phyloP scores from a whole-genome alignment of 1,139 yeast species.

The Sugiyamaella grinbergsii region DNA sequence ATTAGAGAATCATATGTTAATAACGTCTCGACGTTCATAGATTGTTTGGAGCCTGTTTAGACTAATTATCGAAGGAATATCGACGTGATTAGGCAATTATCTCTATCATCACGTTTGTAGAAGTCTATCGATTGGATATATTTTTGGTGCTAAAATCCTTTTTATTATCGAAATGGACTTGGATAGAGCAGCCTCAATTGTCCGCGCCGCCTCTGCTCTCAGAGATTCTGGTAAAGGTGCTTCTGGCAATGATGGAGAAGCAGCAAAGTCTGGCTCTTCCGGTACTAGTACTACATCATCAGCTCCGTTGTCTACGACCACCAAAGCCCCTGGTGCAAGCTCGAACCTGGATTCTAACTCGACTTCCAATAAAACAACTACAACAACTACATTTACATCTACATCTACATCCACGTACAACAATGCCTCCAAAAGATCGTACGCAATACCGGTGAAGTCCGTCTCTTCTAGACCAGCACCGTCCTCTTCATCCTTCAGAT shows the following conservation, averaged over 20 bases:
- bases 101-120: too few relatives aligned
- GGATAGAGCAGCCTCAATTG: slow-evolving; percentile 21
- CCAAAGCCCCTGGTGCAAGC: not conserved
- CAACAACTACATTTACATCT: not conserved
- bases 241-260: slow-evolving; percentile 3
- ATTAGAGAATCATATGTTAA: too few relatives aligned
- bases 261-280: not conserved
- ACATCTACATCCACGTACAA: not conserved
- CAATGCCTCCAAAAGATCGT: slow-evolving; percentile 1
- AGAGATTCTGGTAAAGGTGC: not conserved
- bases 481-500: slow-evolving; percentile 3
- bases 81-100: too few relatives aligned
- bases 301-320: not conserved
- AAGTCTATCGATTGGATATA: too few relatives aligned
- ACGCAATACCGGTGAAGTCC: too few relatives aligned
- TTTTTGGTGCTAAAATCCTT: too few relatives aligned
- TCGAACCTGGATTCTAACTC: not conserved
- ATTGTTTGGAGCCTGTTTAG: too few relatives aligned
- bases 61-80: too few relatives aligned
- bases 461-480: slow-evolving; percentile 4
- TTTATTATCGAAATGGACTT: too few relatives aligned
- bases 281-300: not conserved
- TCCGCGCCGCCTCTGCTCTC: slow-evolving; percentile 17
- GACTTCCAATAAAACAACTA: not conserved
- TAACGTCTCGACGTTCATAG: too few relatives aligned